Percentiles rank a stretch among this genome's conserved stretches.
Conservation (phyloP, 768 basidiomycete species). For the Dioszegia hungarica region DNA sequence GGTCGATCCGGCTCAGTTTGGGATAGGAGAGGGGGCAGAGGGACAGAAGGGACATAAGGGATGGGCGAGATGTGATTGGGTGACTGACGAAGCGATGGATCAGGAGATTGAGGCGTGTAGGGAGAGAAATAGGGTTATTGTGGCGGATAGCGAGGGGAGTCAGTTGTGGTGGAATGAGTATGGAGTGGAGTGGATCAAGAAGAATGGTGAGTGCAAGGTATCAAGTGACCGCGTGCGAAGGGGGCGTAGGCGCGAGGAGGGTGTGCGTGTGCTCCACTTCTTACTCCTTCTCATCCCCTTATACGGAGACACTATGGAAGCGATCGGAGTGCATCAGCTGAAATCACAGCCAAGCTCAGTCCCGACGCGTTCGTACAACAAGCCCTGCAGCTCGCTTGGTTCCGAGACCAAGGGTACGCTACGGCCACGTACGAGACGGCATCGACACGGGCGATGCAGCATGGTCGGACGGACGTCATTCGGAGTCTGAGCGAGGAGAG, state of each 20-base stretch:
- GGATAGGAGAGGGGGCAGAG: neutral
- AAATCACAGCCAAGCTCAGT: slow-evolving; percentile 54
- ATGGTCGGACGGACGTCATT: slow-evolving; percentile 86
- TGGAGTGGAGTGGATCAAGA: slow-evolving; percentile 82
- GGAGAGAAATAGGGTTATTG: slow-evolving; percentile 57
- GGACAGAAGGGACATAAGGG: too few species aligned
- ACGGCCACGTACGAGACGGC: slow-evolving; percentile 92
- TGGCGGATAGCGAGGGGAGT: slow-evolving; percentile 75
- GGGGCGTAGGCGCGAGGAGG: too few species aligned
- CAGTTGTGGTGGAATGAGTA: slow-evolving; percentile 77
- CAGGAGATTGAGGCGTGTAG: slow-evolving; percentile 61
- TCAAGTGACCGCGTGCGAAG: too few species aligned
- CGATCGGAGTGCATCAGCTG: slow-evolving; percentile 1
- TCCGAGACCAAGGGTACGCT: slow-evolving; percentile 66
- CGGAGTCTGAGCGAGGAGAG: slow-evolving; percentile 69
- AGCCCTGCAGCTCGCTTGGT: slow-evolving; percentile 87
- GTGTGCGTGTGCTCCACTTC: too few species aligned
- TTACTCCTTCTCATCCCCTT: too few species aligned
- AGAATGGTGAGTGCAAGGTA: slow-evolving; percentile 55
- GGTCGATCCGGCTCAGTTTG: slow-evolving; percentile 51
- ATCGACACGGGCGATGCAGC: slow-evolving; percentile 76
- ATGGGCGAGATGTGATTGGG: slow-evolving; percentile 63
- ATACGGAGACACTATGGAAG: too few species aligned
- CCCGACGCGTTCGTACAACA: slow-evolving; percentile 89
- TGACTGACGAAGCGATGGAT: slow-evolving; percentile 59